A percentile compares a stretch with the other conserved stretches of the same genome.
Conservation (phyloP, 2,329 filamentous ascomycete genomes). For the Seiridium unicorne region DNA sequence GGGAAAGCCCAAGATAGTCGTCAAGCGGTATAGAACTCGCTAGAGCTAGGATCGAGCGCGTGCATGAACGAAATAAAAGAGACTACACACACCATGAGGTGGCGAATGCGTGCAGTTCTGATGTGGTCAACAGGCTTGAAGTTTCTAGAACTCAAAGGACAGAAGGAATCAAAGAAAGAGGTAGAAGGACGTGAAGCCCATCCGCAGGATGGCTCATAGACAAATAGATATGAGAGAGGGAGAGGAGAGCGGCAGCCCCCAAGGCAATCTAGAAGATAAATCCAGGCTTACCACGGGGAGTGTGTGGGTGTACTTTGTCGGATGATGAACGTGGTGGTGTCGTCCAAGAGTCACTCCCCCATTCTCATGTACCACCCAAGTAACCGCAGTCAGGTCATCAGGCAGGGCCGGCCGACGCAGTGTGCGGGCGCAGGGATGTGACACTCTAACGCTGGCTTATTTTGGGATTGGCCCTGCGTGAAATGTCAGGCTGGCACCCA, state of each 20-base stretch:
- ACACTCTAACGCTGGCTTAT: slow-evolving; percentile 7
- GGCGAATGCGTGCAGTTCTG: background rate
- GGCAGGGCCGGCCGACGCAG: slow-evolving; percentile 22
- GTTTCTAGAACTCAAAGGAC: background rate
- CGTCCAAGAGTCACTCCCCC: slow-evolving; percentile 5
- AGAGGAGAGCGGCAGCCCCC: slow-evolving; percentile 7
- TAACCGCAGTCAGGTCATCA: slow-evolving; percentile 20
- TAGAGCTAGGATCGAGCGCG: background rate
- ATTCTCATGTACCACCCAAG: background rate
- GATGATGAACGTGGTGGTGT: slow-evolving; percentile 18
- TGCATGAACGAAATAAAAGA: slow-evolving; percentile 5
- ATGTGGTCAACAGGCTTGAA: background rate
- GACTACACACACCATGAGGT: background rate
- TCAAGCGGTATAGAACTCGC: slow-evolving; percentile 3
- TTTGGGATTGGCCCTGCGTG: slow-evolving; percentile 9
- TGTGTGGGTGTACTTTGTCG: slow-evolving; percentile 19
- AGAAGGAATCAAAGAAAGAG: slow-evolving; percentile 7
- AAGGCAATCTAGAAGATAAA: background rate
- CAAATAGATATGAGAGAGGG: background rate
- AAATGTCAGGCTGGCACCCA: background rate
- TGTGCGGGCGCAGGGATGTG: slow-evolving; percentile 20
- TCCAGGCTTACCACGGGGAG: background rate
- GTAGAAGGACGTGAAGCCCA: background rate
- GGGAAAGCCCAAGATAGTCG: background rate
- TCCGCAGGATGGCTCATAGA: slow-evolving; percentile 6